phyloP scores from a whole-genome alignment of 1,284 basidiomycete species.

The Pascua sp. region DNA sequence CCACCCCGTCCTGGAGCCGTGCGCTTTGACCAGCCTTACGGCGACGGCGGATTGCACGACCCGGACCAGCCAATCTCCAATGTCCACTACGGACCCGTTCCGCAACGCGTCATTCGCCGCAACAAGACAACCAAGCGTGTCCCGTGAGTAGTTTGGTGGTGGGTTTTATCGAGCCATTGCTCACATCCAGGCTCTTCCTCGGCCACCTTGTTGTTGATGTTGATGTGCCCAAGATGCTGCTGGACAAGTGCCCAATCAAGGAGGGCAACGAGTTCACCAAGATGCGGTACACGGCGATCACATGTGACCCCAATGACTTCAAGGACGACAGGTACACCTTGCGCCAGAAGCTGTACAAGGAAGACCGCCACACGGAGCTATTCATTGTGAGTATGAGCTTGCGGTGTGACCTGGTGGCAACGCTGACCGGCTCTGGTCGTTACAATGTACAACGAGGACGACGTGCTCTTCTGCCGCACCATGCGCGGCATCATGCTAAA shows the following conservation, averaged over 20 bases:
- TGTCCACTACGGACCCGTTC: slow-evolving; percentile 71
- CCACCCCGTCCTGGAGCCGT: background rate
- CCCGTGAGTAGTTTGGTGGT: slow-evolving; percentile 55
- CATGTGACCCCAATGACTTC: slow-evolving; percentile 88
- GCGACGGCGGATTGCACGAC: slow-evolving; percentile 14
- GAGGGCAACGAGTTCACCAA: slow-evolving; percentile 87
- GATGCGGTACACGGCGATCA: slow-evolving; percentile 91
- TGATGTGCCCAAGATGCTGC: slow-evolving; percentile 76
- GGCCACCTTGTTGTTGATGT: slow-evolving; percentile 87
- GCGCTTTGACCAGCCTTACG: slow-evolving; percentile 16
- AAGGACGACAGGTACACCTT: slow-evolving; percentile 70
- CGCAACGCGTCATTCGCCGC: slow-evolving; percentile 75
- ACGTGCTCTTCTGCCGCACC: slow-evolving; percentile 72
- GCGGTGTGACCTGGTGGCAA: background rate
- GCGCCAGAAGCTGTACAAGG: slow-evolving; percentile 74
- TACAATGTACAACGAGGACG: slow-evolving; percentile 78
- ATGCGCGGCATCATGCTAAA: slow-evolving; percentile 94
- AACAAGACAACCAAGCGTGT: slow-evolving; percentile 89
- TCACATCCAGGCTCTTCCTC: slow-evolving; percentile 64
- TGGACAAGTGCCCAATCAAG: slow-evolving; percentile 69
- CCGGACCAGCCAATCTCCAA: slow-evolving; percentile 40
- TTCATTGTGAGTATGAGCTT: slow-evolving; percentile 57
- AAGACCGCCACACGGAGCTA: slow-evolving; percentile 68
- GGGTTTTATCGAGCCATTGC: background rate
- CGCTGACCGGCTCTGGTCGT: slow-evolving; percentile 51